Evolutionary conservation across 2,329 filamentous ascomycete genomes (phyloP).

Genomic region (Colletotrichum theobromicola): DNA sequence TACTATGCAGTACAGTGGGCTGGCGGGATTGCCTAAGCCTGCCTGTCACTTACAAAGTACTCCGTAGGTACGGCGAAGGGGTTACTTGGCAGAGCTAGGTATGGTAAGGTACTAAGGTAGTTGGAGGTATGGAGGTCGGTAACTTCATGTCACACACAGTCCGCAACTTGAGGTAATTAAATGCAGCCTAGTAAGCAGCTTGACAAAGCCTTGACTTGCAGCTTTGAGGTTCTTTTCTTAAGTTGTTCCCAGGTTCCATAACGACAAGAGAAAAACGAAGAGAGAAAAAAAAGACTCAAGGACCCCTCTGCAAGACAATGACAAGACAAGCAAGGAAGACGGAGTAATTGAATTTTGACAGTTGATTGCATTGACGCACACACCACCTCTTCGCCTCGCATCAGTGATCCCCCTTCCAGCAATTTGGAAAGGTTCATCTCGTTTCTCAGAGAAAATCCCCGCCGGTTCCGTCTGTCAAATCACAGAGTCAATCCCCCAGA

Average conservation of each 20-base stretch:
- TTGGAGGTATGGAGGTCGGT: no score
- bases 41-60: background rate
- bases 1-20: no score
- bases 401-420: background rate
- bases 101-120: background rate
- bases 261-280: no score
- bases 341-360: background rate
- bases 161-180: background rate
- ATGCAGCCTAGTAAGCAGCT: background rate
- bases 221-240: background rate
- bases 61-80: background rate
- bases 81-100: background rate
- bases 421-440: slow-evolving; percentile 10
- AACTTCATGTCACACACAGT: background rate
- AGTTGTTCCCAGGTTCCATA: background rate
- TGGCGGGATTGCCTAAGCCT: background rate
- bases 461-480: background rate
- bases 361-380: background rate
- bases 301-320: background rate
- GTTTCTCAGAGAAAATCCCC: background rate
- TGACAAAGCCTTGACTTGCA: background rate
- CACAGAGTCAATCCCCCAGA: background rate
- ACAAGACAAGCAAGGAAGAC: background rate
- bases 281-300: background rate
- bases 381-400: background rate